A percentile compares a stretch with the other conserved stretches of the same genome.
phyloP scores from a whole-genome alignment of 495 filamentous ascomycete genomes.

The Xylaria castorea region DNA sequence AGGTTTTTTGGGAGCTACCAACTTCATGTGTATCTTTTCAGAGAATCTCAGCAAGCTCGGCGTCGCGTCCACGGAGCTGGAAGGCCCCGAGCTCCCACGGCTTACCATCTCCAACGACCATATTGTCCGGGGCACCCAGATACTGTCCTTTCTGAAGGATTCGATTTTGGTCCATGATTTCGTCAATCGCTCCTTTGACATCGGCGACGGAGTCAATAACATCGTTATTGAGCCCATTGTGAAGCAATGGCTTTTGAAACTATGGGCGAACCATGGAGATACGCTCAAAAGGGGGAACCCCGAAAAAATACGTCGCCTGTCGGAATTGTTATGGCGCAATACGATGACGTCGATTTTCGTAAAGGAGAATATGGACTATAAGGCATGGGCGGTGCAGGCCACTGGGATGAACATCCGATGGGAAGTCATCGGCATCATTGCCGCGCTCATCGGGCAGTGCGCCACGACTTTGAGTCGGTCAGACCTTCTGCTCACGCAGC shows the following conservation, averaged over 20 bases:
- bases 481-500: conserved; percentile 31
- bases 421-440: conserved; percentile 45
- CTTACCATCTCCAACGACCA: conserved; percentile 38
- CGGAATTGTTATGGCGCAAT: conserved; percentile 41
- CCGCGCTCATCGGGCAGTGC: conserved; percentile 38
- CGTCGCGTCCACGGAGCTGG: conserved; percentile 29
- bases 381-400: conserved; percentile 36
- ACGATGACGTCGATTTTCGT: conserved; percentile 36
- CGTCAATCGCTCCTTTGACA: conserved; percentile 39
- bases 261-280: conserved; percentile 35
- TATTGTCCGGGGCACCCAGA: conserved; percentile 38
- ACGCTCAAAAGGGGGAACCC: conserved; percentile 37
- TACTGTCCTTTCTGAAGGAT: conserved; percentile 41
- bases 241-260: conserved; percentile 42
- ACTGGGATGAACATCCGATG: conserved; percentile 42
- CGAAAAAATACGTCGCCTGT: conserved; percentile 39
- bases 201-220: conserved; percentile 38
- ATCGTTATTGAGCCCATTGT: conserved; percentile 42
- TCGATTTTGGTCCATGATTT: conserved; percentile 34
- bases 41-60: conserved; percentile 36
- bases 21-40: conserved; percentile 38
- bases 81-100: conserved; percentile 30
- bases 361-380: conserved; percentile 35
- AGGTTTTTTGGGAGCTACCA: conserved; percentile 41
- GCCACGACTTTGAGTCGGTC: conserved; percentile 36